Base-by-base conservation (phyloP, 495 filamentous ascomycete species). In the Cryomyces minteri region DNA sequence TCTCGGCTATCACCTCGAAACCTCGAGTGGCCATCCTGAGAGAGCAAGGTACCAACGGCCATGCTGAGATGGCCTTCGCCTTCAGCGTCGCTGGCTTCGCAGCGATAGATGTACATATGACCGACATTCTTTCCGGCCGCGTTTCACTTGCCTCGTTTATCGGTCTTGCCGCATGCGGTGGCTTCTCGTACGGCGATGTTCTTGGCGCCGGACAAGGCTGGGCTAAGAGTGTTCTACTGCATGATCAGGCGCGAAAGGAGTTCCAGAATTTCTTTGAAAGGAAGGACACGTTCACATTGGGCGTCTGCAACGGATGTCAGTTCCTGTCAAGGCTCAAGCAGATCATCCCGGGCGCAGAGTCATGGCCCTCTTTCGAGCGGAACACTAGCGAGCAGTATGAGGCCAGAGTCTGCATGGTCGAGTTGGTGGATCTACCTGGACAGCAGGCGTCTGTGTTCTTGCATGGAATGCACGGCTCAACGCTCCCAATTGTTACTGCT, bases 251-350 rank as follows among this genome's bases (percentile, higher is more conserved):
- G 4, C 75, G 86, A 31, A 65, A 64, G 40, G 79, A 88, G 52
- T 93, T 96, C 65, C 63, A 80, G 51, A 57, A 58, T 6, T 98
- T 98, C 76, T 96, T 98, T 62, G 72, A 79, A 56, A 74, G 92
- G 33, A 73, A 75, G 32, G 82, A 94, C 51, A 95, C 90, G 6
- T 98, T 98, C 62, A 74, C 83, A 6, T 71, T 98, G 1, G 90
- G 92, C 43, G 88, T 96, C 28, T 96, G 90, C 72, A 98, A 98
- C 59, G 90, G 90, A 40, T 95, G 90, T 53, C 90, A 98, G 62
- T 94, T 98, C 75, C 69, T 96, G 18, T 81, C 78, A 9, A 76
- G 81, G 12, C 69, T 98, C 11, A 83, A 80, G 57, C 76, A 79
- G 29, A 64, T 94, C 32, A 92, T 98, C 48, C 88, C 87, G 4